Evolutionary conservation across 2,329 filamentous ascomycete species (phyloP), one percentile per base, ranked within the genome.

Genomic region (Fusarium albidum): DNA sequence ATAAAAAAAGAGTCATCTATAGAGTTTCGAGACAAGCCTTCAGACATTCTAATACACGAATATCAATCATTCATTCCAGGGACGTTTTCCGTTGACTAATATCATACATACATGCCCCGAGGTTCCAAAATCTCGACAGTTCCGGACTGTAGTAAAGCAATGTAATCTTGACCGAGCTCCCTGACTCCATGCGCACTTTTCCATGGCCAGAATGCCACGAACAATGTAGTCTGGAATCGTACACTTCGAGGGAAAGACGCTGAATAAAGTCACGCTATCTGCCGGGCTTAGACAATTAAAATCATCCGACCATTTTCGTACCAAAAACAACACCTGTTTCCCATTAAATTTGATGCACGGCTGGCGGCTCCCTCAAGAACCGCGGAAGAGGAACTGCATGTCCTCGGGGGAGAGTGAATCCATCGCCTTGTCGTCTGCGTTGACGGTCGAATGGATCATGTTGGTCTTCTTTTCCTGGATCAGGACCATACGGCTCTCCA

Each of bases 381-480:
- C 93, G 29, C 93, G 85, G 83, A 99, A 99, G 61, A 99, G 79
- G 75, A 99, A 99, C 74, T 96, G 91, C 83, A 99, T 90, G 70
- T 99, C 95, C 72, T 94, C 89, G 0, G 91, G 88, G 12, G 87
- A 96, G 57, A 99, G 78, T 49, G 92, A 94, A 71, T 98, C 92
- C 84, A 98, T 91, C 0, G 94, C 92, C 38, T 90, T 73, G 65
- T 95, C 89, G 70, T 98, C 94, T 35, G 91, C 90, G 73, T 98
- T 97, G 73, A 99, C 93, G 0, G 95, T 99, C 25, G 92, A 93
- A 65, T 94, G 91, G 69, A 99, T 99, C 91, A 99, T 94, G 69
- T 90, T 94, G 1, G 94, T 92, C 78, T 99, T 99, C 84, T 99
- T 99, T 78, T 99, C 95, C 72, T 99, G 95, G 21, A 99, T 82